Base-by-base conservation (phyloP, 148 eudicot species). In the Fagopyrum tataricum region DNA sequence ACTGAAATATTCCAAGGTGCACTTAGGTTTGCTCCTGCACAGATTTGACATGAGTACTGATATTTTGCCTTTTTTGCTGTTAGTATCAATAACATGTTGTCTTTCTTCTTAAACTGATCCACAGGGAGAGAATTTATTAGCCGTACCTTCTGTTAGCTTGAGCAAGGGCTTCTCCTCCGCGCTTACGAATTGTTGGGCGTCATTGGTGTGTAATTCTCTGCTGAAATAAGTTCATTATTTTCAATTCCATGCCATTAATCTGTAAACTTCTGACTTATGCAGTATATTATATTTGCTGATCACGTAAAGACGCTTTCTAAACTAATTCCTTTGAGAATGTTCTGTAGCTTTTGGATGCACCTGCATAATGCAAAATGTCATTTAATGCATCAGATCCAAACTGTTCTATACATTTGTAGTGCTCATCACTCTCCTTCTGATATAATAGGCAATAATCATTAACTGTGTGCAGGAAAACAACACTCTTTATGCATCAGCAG, bases 401-500 rank as follows among this genome's bases (percentile, higher is more conserved):
- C 37, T 2, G 37, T 31, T 31, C 0, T 31, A 31, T 31, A 1
- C 37, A 31, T 40, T 61, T 61, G 15, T 24, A 24, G 3, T 59
- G 66, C 66, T 24, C 66, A 59, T 59, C 23, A 9, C 15, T 5
- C n/a, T 23, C 64, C 64, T 56, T 56, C 40, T 40, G 4, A 24
- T 9, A 61, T 61, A 26, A 13, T 62, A 40, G 59, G 40, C 12
- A 72, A 10, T 21, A 1, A 24, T 18, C 2, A 21, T 7, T 46
- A 5, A 17, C 48, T 46, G 23, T 43, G 52, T 71, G 76, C 85
- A 95, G 97, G 88, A 77, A 73, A 92, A 80, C 75, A 83, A 73
- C 75, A 87, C 86, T 7, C 85, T 91, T 51, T 90, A 90, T 79
- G 76, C 87, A 67, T 91, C 96, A 23, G 89, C 92, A 1, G 79